These are phyloP conservation scores for Aurinia saxatilis DNA, from an alignment of 345 rosid species.

Conservation along the genomic window DNA sequence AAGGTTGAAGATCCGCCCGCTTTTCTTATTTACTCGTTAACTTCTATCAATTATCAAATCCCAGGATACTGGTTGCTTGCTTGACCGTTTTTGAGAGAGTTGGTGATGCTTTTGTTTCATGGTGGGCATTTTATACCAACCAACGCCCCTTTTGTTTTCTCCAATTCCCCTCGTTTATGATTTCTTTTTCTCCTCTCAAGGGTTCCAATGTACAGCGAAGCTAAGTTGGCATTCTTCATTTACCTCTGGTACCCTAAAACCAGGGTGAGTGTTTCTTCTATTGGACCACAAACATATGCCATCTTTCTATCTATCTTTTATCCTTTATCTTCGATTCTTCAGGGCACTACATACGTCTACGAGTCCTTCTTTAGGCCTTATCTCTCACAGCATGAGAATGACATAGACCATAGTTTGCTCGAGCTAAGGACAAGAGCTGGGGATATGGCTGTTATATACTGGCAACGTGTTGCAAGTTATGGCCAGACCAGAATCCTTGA, in stretches of 20 bases:
- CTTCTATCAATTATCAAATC: not conserved
- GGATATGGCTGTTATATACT: conserved; percentile 35
- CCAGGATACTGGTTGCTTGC: conserved; percentile 74
- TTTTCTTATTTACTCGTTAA: not conserved
- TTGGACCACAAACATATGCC: not conserved
- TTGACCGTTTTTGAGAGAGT: conserved; percentile 63
- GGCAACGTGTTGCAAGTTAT: conserved; percentile 58
- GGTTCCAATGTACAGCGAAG: conserved; percentile 81
- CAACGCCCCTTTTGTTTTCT: not conserved
- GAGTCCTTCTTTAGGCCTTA: conserved; percentile 44
- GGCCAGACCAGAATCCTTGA: conserved; percentile 48
- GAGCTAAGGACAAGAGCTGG: conserved; percentile 51
- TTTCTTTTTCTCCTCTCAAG: conserved; percentile 30
- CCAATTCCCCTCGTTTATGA: not conserved
- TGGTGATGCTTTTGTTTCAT: conserved; percentile 62
- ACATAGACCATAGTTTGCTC: conserved; percentile 50
- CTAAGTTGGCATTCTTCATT: conserved; percentile 65
- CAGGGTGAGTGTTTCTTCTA: conserved; percentile 35
- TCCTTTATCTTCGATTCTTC: not conserved
- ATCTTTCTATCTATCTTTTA: too few species aligned
- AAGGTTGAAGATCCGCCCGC: not conserved
- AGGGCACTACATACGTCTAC: conserved; percentile 62
- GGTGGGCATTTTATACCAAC: conserved; percentile 31
- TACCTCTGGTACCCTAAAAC: conserved; percentile 80
- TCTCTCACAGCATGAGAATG: conserved; percentile 53